Percentiles rank a stretch among this genome's conserved stretches.
These are phyloP conservation scores for Conoideocrella luteorostrata DNA, from an alignment of 2,329 filamentous ascomycete species.

Conservation along the genomic window DNA sequence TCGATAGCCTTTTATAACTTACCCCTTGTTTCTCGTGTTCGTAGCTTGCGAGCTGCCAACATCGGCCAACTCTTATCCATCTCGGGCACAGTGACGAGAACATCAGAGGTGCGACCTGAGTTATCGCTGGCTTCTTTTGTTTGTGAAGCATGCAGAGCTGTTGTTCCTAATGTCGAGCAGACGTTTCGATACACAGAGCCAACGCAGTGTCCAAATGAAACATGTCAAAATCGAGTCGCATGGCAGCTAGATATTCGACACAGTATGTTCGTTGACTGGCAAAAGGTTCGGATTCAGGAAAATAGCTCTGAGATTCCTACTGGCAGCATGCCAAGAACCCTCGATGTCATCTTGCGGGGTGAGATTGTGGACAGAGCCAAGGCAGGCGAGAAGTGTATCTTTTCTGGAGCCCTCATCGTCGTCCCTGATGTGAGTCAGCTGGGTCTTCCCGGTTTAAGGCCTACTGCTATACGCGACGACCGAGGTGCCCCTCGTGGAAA, in stretches of 20 bases:
- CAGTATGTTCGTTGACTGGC: slow-evolving; percentile 98
- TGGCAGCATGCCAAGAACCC: slow-evolving; percentile 95
- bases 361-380: slow-evolving; percentile 98
- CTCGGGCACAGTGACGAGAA: slow-evolving; percentile 92
- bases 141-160: slow-evolving; percentile 79
- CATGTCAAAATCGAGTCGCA: slow-evolving; percentile 81
- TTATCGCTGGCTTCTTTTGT: slow-evolving; percentile 86
- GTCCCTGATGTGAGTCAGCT: slow-evolving; percentile 96
- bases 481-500: slow-evolving; percentile 64
- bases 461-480: slow-evolving; percentile 79
- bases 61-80: slow-evolving; percentile 93
- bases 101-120: slow-evolving; percentile 93
- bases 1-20: slow-evolving; percentile 90
- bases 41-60: slow-evolving; percentile 78
- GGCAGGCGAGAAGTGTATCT: slow-evolving; percentile 96
- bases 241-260: slow-evolving; percentile 97
- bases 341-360: slow-evolving; percentile 92
- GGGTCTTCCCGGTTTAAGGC: slow-evolving; percentile 76
- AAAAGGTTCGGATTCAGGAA: slow-evolving; percentile 96
- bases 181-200: slow-evolving; percentile 97
- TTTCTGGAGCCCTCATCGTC: slow-evolving; percentile 92
- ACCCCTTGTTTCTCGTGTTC: slow-evolving; percentile 77
- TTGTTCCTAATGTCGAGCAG: slow-evolving; percentile 89
- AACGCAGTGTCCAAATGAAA: slow-evolving; percentile 84
- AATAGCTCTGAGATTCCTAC: slow-evolving; percentile 98